phyloP scores from a whole-genome alignment of 2,329 filamentous ascomycete species.

The Monilinia laxa region DNA sequence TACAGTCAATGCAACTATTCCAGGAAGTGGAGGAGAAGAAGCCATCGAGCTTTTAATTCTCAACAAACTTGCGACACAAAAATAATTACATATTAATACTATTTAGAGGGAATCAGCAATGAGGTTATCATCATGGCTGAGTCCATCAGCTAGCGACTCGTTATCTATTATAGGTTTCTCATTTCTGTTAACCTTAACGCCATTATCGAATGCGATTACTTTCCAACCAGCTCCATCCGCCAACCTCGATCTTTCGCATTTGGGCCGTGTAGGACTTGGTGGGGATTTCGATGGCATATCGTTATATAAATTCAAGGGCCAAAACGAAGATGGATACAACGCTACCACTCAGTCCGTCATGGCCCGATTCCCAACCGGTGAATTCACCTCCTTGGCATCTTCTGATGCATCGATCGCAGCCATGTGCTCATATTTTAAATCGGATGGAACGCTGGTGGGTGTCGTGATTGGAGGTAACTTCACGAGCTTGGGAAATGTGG shows the following conservation, averaged over 20 bases:
- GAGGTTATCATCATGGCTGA: constrained; percentile 40
- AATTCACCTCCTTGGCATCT: constrained; percentile 69
- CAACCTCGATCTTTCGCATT: constrained; percentile 72
- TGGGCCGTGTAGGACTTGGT: constrained; percentile 81
- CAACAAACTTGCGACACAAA: constrained; percentile 23
- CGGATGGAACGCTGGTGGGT: constrained; percentile 65
- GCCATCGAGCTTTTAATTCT: constrained; percentile 27
- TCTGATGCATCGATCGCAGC: constrained; percentile 83
- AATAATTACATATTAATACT: constrained; percentile 25
- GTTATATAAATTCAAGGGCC: constrained; percentile 80
- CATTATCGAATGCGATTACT: constrained; percentile 51
- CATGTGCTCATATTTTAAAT: constrained; percentile 77
- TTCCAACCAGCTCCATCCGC: constrained; percentile 64
- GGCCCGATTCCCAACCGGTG: constrained; percentile 79
- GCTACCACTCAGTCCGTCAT: constrained; percentile 78
- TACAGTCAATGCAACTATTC: constrained; percentile 20
- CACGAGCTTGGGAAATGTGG: constrained; percentile 76
- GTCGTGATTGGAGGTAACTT: constrained; percentile 94
- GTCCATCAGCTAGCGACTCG: constrained; percentile 32
- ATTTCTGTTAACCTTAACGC: constrained; percentile 43
- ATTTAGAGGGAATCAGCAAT: constrained; percentile 34
- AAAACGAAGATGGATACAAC: constrained; percentile 65
- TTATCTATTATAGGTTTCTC: constrained; percentile 44
- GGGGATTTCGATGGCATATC: constrained; percentile 93
- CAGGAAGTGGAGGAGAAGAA: constrained; percentile 27